Conservation (phyloP, 768 basidiomycete species). For the Trametes elegans region DNA sequence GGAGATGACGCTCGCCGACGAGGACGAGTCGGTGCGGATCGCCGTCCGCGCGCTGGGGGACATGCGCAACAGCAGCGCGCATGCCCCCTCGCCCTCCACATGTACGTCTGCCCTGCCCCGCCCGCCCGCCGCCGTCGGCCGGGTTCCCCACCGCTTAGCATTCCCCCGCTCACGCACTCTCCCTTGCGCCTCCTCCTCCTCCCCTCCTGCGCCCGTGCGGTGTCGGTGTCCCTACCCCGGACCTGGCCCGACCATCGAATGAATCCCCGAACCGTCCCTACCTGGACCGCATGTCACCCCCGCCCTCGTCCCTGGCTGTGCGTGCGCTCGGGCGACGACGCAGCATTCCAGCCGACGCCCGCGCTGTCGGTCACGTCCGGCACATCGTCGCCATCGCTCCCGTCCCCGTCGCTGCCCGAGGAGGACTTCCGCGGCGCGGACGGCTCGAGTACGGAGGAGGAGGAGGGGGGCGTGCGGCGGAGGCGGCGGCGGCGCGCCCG, state of each 20-base stretch:
- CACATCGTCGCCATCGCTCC: slow-evolving; percentile 32
- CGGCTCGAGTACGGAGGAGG: background rate
- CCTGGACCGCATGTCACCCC: too few species aligned
- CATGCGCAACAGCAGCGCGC: slow-evolving; percentile 61
- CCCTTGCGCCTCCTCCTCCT: background rate
- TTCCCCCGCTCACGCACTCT: background rate
- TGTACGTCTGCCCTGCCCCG: slow-evolving; percentile 22
- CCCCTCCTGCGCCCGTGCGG: too few species aligned
- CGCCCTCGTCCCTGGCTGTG: background rate
- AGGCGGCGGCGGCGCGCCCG: background rate
- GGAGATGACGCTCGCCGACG: slow-evolving; percentile 39
- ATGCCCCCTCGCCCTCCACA: slow-evolving; percentile 24
- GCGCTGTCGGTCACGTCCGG: slow-evolving; percentile 33
- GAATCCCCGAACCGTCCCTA: too few species aligned
- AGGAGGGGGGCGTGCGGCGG: background rate
- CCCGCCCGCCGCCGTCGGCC: background rate
- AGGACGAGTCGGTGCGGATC: slow-evolving; percentile 78
- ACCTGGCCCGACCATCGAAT: too few species aligned
- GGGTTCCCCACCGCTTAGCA: background rate
- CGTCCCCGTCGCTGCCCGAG: slow-evolving; percentile 23
- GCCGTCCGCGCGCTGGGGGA: slow-evolving; percentile 75
- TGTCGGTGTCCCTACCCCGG: too few species aligned
- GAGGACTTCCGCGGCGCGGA: slow-evolving; percentile 18
- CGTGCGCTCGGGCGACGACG: too few species aligned
- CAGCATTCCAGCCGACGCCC: slow-evolving; percentile 36